Evolutionary conservation across 495 filamentous ascomycete genomes (phyloP), one percentile per base, ranked within the genome.

Genomic region (Copromyces sp.): DNA sequence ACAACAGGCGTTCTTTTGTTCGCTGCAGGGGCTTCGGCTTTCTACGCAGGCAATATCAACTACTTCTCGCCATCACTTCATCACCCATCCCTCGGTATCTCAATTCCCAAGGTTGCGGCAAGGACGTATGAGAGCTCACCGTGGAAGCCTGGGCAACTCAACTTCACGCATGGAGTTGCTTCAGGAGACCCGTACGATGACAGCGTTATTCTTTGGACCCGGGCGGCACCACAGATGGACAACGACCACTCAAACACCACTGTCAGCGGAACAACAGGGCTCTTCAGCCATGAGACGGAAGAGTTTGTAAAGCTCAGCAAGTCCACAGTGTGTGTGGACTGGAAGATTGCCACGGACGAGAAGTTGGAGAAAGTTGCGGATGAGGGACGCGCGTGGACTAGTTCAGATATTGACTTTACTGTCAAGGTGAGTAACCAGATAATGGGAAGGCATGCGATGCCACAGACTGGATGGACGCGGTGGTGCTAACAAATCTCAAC

Each of bases 101-200:
- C 85, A 9, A 83, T 88, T 38, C 83, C 76, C 37, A 84, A 81
- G 69, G 82, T 86, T 69, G 77, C 80, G 2, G 77, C 77, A 38
- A 73, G 82, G 68, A 80, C 77, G 5, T 72, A 73, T 44, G 79
- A 78, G 5, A 78, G 75, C 42, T 81, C 84, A 24, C 74, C 78
- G 8, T 82, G 83, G 79, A 74, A 80, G 44, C 74, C 87, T 2
- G 24, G 7, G 20, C 44, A 84, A 72, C 80, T 91, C 59, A 84
- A 85, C 73, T 91, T 92, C 78, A 92, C 90, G 9, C 90, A 91
- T 73, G 88, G 90, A 72, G 85, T 92, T 12, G 90, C 90, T n/a
- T 90, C 87, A 20, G 90, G 90, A 11, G 90, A 92, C 74, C 90
- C 90, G 3, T 91, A 88, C 75, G 78, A 87, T 17, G 79, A 87